Conservation (phyloP, 495 filamentous ascomycete genomes). For the Pyrenula massariospora region DNA sequence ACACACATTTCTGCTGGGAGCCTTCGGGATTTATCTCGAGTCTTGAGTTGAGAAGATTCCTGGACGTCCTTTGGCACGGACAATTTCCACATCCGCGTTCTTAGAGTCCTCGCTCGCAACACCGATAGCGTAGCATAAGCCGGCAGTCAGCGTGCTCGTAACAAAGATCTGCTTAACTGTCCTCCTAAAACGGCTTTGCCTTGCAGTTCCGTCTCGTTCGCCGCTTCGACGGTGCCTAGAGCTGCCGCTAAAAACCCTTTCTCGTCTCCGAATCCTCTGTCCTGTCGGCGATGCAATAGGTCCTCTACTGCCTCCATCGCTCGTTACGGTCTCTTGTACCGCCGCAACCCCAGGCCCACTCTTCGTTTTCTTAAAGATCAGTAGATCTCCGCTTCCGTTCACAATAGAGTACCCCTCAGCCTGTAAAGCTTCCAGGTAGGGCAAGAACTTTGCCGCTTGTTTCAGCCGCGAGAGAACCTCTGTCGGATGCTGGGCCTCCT, state of each 20-base stretch:
- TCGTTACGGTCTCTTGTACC: conserved; percentile 3
- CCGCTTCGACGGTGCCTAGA: conserved; percentile 19
- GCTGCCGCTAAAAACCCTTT: conserved; percentile 42
- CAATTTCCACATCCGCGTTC: neutral
- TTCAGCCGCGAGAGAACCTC: conserved; percentile 57
- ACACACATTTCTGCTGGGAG: no score
- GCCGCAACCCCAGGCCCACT: conserved; percentile 2
- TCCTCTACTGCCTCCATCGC: conserved; percentile 6
- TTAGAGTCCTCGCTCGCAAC: conserved; percentile 50
- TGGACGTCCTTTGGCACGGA: neutral
- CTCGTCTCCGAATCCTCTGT: conserved; percentile 40
- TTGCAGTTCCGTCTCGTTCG: conserved; percentile 6
- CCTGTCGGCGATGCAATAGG: conserved; percentile 3
- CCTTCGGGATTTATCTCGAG: neutral
- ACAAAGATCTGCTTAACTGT: conserved; percentile 38
- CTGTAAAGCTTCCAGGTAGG: conserved; percentile 52
- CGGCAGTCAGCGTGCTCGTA: conserved; percentile 48
- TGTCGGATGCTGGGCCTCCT: conserved; percentile 36
- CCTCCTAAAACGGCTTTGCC: conserved; percentile 17
- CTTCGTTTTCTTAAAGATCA: conserved; percentile 53
- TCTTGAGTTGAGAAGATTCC: neutral
- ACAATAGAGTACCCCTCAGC: conserved; percentile 63
- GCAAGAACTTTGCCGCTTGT: conserved; percentile 60
- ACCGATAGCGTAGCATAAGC: conserved; percentile 54
- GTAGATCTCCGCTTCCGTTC: conserved; percentile 54